Base-by-base conservation (phyloP, 2,329 filamentous ascomycete species). In the Pyrenochaeta sp. region DNA sequence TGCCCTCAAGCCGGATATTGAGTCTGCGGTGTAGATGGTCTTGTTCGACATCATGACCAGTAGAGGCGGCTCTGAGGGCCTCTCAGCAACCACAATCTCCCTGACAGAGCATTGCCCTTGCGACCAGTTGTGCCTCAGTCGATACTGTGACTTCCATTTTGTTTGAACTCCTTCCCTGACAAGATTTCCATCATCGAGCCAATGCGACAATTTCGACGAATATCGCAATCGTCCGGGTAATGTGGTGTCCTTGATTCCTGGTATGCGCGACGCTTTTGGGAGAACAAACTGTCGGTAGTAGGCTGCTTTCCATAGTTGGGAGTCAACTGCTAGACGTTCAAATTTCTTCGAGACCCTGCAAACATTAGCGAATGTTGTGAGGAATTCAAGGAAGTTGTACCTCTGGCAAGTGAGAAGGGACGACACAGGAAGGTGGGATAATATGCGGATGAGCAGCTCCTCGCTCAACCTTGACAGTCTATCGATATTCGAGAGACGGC, bases 121-220 rank as follows among this genome's bases (percentile, higher is more conserved):
- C 1, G 88, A 83, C 94, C 94, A 97, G 72, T 97, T 97, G 67
- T 96, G 88, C 31, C 89, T 82, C 35, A 96, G 77, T 61, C 87
- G 90, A 72, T 95, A 97, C 61, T 94, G 88, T 49, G 83, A 81
- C 75, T 95, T 96, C 92, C 92, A 96, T 63, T 94, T 83, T 32
- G 82, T 85, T 14, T 73, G 62, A 5, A 65, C 69, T 9, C 77
- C 77, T 45, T 73, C 72, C 41, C 72, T 73, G 15, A 87, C 78
- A 6, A 82, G 63, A 46, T 81, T 77, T 24, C 80, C 75, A 50
- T 87, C 82, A 36, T 85, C 81, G 22, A 84, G 69, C 84, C 84
- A 87, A 66, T 77, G 81, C 9, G 82, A 81, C 7, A 80, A 62
- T 41, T 76, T 81, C 3, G 81, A 81, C 1, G 80, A 80, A 52